phyloP scores from a whole-genome alignment of 352 stramenopile genomes.

The Pythium plurisporium region DNA sequence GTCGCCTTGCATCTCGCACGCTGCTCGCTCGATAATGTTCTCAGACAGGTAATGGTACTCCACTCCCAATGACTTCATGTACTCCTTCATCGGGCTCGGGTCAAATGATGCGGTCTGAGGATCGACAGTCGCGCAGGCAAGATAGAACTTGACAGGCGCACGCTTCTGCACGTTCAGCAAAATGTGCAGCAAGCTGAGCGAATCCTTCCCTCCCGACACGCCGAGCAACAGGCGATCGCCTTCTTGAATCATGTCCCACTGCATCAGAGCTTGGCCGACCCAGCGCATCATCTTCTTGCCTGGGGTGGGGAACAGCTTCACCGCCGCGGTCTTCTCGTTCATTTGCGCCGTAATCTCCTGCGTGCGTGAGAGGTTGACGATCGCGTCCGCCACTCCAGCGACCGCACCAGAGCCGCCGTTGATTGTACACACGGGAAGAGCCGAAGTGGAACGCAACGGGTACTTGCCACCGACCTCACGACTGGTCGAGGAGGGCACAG shows the following conservation, averaged over 20 bases:
- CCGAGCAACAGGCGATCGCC: slow-evolving; percentile 93
- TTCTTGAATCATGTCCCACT: slow-evolving; percentile 92
- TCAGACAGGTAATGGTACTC: slow-evolving; percentile 90
- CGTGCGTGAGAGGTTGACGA: slow-evolving; percentile 13
- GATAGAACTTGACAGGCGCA: slow-evolving; percentile 89
- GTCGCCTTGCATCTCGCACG: slow-evolving; percentile 58
- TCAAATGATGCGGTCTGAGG: slow-evolving; percentile 93
- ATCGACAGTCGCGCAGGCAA: slow-evolving; percentile 92
- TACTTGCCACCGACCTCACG: slow-evolving; percentile 37
- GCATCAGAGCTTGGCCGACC: slow-evolving; percentile 73
- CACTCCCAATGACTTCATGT: slow-evolving; percentile 90
- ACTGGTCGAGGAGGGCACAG: not conserved
- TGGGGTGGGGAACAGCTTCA: slow-evolving; percentile 61
- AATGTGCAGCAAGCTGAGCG: slow-evolving; percentile 91
- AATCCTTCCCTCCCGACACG: slow-evolving; percentile 95
- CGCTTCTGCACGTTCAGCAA: slow-evolving; percentile 89
- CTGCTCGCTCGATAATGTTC: slow-evolving; percentile 73
- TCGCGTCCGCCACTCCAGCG: not conserved
- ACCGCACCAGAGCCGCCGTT: not conserved
- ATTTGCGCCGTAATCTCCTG: slow-evolving; percentile 21
- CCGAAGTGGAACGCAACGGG: slow-evolving; percentile 26
- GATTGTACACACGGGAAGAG: slow-evolving; percentile 1
- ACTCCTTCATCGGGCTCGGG: slow-evolving; percentile 91
- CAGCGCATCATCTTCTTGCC: slow-evolving; percentile 37
- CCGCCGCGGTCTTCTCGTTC: slow-evolving; percentile 37